Conservation (phyloP, 1,139 yeast species). For the Kluyveromyces marxianus region DNA sequence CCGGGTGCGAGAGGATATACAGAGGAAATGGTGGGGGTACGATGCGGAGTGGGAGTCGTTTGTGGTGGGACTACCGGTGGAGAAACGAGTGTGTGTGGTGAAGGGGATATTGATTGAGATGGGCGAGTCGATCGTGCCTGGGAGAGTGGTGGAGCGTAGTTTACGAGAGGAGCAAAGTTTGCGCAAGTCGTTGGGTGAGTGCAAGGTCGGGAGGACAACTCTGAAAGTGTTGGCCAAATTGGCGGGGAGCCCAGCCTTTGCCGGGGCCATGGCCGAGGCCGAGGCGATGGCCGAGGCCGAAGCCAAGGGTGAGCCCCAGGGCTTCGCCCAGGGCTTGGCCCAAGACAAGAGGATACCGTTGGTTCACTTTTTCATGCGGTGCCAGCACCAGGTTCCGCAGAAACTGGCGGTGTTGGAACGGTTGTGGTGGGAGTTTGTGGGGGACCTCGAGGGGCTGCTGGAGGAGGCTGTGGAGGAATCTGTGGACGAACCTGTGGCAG, state of each 20-base stretch:
- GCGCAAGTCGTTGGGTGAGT: neutral
- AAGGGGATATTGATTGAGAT: slow-evolving; percentile 32
- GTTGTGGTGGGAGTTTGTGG: neutral
- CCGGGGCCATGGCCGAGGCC: neutral
- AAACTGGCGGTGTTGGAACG: neutral
- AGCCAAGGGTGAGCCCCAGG: neutral
- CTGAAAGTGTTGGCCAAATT: no score
- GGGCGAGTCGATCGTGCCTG: slow-evolving; percentile 31
- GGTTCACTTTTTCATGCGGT: neutral
- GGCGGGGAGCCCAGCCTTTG: no score
- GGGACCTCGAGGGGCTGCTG: neutral
- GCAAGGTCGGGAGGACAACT: no score
- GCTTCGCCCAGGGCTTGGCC: neutral
- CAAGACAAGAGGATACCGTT: neutral
- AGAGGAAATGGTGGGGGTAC: neutral
- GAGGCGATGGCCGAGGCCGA: neutral
- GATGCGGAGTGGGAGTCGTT: neutral
- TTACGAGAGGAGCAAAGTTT: slow-evolving; percentile 7
- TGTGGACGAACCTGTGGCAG: neutral
- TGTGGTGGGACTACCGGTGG: neutral
- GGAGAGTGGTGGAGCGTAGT: slow-evolving; percentile 23
- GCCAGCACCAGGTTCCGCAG: neutral
- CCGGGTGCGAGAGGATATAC: neutral
- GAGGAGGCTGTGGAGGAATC: neutral
- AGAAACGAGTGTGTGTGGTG: slow-evolving; percentile 11